Evolutionary conservation across 805 yeast species (phyloP), one percentile per base, ranked within the genome.

Genomic region (Suhomyces prunicola): DNA sequence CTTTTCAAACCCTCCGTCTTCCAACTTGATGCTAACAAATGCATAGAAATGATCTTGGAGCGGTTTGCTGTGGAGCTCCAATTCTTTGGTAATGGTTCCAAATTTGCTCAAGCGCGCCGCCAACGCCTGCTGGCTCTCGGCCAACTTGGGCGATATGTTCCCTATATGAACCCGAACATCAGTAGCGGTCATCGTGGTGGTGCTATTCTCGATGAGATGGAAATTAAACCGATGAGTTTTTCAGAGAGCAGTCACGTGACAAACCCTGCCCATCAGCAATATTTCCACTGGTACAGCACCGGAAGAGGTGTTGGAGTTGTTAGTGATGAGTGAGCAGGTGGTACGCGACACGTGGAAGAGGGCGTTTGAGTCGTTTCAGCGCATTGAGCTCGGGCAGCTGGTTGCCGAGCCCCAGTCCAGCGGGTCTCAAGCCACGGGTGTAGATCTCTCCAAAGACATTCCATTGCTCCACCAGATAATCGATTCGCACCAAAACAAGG

Each of bases 21-120:
- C 66, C 10, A 86, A 67, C n/a, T 73, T 69, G 67, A 93, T 72
- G 22, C 87, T 83, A 1, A 88, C 66, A 57, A 79, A 90, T 1
- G 86, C 97, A 72, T 84, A 94, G 59, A 71, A 71, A 53, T 73
- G 78, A 46, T 80, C 85, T 24, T 68, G 66, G 52, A 76, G 69
- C 52, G 82, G 85, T 68, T 83, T 92, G 65, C 72, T 74, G 64
- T 71, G 85, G 57, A 80, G 62, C 50, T 79, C 84, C 7, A 88
- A 66, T 0, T 78, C 75, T 1, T 72, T 58, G 2, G 70, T 57
- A 6, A 87, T 60, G 2, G 66, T 63, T 4, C 97, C 97, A 67
- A 80, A 88, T 57, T 80, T 85, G 19, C 71, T 67, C 27, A 93
- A 69, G 57, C 97, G 79, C 2, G 68, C 46, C 44, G 74, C 72